Conservation (phyloP, 768 basidiomycete genomes). For the Russula dissimulans region DNA sequence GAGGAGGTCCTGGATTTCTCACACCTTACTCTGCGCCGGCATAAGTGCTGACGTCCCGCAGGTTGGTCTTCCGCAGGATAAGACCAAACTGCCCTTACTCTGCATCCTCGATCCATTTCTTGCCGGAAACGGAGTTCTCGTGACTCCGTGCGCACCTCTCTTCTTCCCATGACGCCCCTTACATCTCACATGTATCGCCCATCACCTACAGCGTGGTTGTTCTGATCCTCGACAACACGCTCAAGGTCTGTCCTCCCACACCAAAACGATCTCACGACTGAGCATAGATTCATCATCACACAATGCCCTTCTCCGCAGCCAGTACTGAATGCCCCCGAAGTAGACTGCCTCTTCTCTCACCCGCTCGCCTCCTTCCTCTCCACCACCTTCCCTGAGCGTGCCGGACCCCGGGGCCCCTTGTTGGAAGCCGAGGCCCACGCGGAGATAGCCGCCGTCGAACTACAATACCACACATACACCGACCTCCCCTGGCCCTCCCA, state of each 20-base stretch:
- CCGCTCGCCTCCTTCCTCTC: slow-evolving; percentile 64
- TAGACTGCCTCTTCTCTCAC: slow-evolving; percentile 76
- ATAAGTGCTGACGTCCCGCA: slow-evolving; percentile 25
- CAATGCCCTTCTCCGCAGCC: slow-evolving; percentile 39
- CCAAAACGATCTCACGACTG: background rate
- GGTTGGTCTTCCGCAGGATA: slow-evolving; percentile 78
- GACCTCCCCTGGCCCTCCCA: slow-evolving; percentile 40
- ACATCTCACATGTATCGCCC: background rate
- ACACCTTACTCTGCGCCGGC: too few relatives aligned
- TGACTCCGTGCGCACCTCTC: slow-evolving; percentile 64
- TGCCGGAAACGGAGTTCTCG: slow-evolving; percentile 59
- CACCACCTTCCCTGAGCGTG: slow-evolving; percentile 37
- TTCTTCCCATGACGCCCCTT: background rate
- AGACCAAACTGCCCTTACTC: slow-evolving; percentile 58
- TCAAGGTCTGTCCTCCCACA: slow-evolving; percentile 40
- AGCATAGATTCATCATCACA: background rate
- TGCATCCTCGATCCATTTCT: slow-evolving; percentile 76
- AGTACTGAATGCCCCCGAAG: slow-evolving; percentile 70
- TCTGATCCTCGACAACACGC: slow-evolving; percentile 67
- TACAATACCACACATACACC: slow-evolving; percentile 54
- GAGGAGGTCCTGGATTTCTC: slow-evolving; percentile 56
- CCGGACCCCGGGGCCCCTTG: slow-evolving; percentile 1
- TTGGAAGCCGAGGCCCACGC: slow-evolving; percentile 44
- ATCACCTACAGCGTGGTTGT: slow-evolving; percentile 59
- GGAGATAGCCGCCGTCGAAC: slow-evolving; percentile 29